Evolutionary conservation across 441 rosid genomes (phyloP).

Genomic region (Theobroma grandiflorum): DNA sequence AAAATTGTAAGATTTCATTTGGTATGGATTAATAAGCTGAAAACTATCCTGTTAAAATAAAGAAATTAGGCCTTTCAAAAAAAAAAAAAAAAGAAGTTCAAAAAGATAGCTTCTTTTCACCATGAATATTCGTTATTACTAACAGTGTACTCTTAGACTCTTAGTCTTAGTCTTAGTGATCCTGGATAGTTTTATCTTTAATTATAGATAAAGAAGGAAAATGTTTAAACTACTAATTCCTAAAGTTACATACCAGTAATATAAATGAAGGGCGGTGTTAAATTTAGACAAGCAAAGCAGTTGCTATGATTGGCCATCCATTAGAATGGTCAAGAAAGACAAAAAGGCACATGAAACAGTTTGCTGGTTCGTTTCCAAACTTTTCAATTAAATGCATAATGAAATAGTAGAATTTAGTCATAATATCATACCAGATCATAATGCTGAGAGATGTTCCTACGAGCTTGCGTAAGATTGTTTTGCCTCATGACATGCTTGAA

Average conservation of each 20-base stretch:
- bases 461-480: constrained; percentile 91
- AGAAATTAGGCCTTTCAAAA: neutral
- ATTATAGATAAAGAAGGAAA: no score
- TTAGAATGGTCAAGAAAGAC: no score
- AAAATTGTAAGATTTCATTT: neutral
- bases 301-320: no score
- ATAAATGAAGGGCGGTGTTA: no score
- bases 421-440: constrained; percentile 75
- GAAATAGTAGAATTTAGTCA: neutral
- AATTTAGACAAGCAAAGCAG: no score
- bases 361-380: neutral
- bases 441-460: constrained; percentile 87
- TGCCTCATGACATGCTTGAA: constrained; percentile 65
- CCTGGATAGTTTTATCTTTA: no score
- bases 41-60: neutral
- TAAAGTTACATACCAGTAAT: no score
- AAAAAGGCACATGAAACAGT: no score
- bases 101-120: neutral
- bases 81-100: neutral
- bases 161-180: no score
- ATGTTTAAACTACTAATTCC: no score
- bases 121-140: no score
- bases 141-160: no score
- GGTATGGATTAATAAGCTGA: neutral
- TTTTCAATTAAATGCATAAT: neutral